Evolutionary conservation across 2,329 filamentous ascomycete species (phyloP).

Genomic region (Pseudogymnoascus sp.): DNA sequence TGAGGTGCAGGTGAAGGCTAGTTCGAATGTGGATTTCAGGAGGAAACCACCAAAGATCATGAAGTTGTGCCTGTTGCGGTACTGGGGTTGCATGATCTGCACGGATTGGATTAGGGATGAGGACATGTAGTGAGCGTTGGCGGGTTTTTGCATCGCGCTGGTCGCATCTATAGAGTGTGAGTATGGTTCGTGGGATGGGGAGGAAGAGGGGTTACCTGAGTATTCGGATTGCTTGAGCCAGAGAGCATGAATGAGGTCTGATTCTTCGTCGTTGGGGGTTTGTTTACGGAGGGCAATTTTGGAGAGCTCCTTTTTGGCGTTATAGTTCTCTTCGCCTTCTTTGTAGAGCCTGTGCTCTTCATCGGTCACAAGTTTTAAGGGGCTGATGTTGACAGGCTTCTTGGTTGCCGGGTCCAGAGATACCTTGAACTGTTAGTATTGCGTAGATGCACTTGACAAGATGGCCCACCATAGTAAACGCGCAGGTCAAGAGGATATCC

Average conservation of each 20-base stretch:
- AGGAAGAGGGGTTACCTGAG: constrained; percentile 37
- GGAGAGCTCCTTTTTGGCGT: constrained; percentile 56
- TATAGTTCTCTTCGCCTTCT: constrained; percentile 59
- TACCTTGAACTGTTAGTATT: constrained; percentile 22
- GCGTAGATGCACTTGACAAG: background rate
- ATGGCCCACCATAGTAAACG: constrained; percentile 60
- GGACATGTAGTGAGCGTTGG: constrained; percentile 57
- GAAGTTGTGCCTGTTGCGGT: constrained; percentile 63
- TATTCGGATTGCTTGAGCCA: constrained; percentile 62
- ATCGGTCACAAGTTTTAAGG: constrained; percentile 52
- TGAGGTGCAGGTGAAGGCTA: constrained; percentile 66
- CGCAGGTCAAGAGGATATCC: constrained; percentile 63
- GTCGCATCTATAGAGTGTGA: constrained; percentile 41
- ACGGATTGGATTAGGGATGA: constrained; percentile 58
- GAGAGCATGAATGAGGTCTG: constrained; percentile 62
- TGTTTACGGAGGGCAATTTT: constrained; percentile 55
- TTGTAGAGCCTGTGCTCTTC: constrained; percentile 57
- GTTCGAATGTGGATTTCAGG: constrained; percentile 64
- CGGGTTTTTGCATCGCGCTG: constrained; percentile 46
- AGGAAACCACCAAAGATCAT: constrained; percentile 72
- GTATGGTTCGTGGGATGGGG: background rate
- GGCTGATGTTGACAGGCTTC: constrained; percentile 56
- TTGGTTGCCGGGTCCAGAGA: constrained; percentile 62
- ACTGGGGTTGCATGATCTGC: constrained; percentile 67
- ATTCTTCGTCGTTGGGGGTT: constrained; percentile 63